Percentiles rank a stretch among this genome's conserved stretches.
Evolutionary conservation across 768 basidiomycete genomes (phyloP).

Genomic region (Mycena rosella): DNA sequence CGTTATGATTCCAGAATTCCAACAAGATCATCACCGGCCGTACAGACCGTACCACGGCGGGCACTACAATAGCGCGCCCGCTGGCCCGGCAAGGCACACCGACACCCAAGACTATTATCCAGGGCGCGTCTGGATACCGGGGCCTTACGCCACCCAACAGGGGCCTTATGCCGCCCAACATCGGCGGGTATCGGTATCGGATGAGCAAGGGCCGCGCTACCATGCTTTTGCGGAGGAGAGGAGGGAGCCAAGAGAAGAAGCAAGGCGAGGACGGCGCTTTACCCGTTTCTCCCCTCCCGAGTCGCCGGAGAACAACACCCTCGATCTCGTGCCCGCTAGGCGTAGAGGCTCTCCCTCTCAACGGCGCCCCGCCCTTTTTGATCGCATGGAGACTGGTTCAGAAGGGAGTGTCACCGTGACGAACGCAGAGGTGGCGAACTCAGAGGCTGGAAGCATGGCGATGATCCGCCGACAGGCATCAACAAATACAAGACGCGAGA

Average conservation of each 20-base stretch:
- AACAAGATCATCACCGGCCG: constrained; percentile 5
- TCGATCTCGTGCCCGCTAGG: constrained; percentile 12
- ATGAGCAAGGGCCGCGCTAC: neutral
- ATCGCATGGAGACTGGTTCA: constrained; percentile 16
- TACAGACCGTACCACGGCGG: neutral
- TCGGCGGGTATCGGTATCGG: neutral
- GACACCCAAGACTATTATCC: neutral
- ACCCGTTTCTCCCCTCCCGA: constrained; percentile 29
- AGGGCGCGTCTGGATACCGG: constrained; percentile 14
- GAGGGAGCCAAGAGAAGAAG: neutral
- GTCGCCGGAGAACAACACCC: constrained; percentile 3
- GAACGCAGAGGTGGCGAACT: constrained; percentile 1
- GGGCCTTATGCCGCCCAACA: too few relatives aligned
- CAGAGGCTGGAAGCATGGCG: neutral
- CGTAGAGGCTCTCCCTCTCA: neutral
- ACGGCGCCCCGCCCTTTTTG: neutral
- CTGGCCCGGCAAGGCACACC: neutral
- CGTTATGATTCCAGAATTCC: neutral
- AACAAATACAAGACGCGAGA: neutral
- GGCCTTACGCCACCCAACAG: constrained; percentile 10
- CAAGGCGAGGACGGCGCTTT: neutral
- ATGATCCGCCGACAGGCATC: neutral
- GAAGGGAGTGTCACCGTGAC: constrained; percentile 6
- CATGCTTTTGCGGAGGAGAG: constrained; percentile 4
- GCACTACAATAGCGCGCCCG: neutral